Percentiles rank a stretch among this genome's conserved stretches.
phyloP scores from a whole-genome alignment of 2,329 filamentous ascomycete species.

The Nothophoma quercina region DNA sequence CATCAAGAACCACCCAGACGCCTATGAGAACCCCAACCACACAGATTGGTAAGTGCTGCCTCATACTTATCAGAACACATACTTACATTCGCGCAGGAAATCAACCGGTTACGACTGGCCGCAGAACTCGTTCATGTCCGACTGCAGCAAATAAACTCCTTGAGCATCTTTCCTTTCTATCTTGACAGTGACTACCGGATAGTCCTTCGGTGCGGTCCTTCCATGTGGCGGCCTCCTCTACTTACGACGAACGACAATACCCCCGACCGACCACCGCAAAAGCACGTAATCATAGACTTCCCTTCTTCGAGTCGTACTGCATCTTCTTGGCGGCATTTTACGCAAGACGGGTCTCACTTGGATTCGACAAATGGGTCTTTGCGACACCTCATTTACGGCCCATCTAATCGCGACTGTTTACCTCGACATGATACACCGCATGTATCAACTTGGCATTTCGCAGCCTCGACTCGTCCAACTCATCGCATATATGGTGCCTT shows the following conservation, averaged over 20 bases:
- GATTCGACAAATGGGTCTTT: slow-evolving; percentile 23
- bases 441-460: slow-evolving; percentile 14
- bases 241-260: slow-evolving; percentile 41
- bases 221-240: slow-evolving; percentile 34
- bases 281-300: slow-evolving; percentile 43
- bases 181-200: slow-evolving; percentile 28
- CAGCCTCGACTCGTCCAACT: slow-evolving; percentile 13
- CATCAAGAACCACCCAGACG: slow-evolving; percentile 66
- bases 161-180: slow-evolving; percentile 8
- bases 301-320: slow-evolving; percentile 16
- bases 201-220: slow-evolving; percentile 21
- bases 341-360: slow-evolving; percentile 33
- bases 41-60: slow-evolving; percentile 64
- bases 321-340: slow-evolving; percentile 26
- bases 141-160: slow-evolving; percentile 52
- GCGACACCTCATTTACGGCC: slow-evolving; percentile 29
- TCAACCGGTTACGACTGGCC: slow-evolving; percentile 66
- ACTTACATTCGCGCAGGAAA: slow-evolving; percentile 44
- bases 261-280: slow-evolving; percentile 34
- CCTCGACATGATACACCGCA: background rate
- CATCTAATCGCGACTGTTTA: slow-evolving; percentile 20
- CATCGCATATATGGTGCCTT: slow-evolving; percentile 30
- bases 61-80: background rate
- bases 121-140: slow-evolving; percentile 67
- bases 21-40: slow-evolving; percentile 70